A percentile compares a stretch with the other conserved stretches of the same genome.
These are phyloP conservation scores for Ceratobasidium sp. DNA, from an alignment of 1,284 basidiomycete species.

Conservation along the genomic window DNA sequence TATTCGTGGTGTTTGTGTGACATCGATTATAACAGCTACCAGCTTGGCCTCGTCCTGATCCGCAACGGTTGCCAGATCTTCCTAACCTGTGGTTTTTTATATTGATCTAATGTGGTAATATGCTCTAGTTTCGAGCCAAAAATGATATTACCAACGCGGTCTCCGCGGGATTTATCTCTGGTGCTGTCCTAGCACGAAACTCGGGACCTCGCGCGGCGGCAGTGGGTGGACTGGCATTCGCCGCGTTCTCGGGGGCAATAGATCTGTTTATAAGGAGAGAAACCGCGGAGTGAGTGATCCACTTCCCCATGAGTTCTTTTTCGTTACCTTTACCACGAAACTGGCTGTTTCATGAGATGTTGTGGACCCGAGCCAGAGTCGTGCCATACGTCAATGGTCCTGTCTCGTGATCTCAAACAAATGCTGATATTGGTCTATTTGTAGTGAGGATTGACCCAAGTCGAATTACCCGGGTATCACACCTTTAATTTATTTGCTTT, in stretches of 20 bases:
- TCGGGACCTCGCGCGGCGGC: conserved; percentile 86
- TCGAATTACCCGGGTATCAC: not conserved
- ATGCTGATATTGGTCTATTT: not conserved
- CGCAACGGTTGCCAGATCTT: not conserved
- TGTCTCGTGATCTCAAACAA: no score
- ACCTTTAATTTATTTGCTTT: conserved; percentile 22
- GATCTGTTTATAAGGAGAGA: conserved; percentile 89
- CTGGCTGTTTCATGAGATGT: no score
- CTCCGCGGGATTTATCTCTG: conserved; percentile 63
- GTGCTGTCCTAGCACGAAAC: conserved; percentile 79
- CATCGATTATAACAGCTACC: no score
- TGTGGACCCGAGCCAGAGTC: no score
- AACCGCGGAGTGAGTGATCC: conserved; percentile 79
- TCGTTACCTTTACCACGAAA: no score
- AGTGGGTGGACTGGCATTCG: conserved; percentile 89
- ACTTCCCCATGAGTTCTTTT: no score
- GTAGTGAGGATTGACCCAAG: not conserved
- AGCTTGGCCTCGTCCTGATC: not conserved
- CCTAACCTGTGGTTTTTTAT: not conserved
- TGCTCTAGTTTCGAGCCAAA: conserved; percentile 88
- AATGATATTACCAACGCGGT: conserved; percentile 90
- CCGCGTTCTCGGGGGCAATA: conserved; percentile 90
- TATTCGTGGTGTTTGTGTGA: not conserved
- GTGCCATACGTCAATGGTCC: not conserved
- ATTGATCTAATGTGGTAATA: not conserved